Base-by-base conservation (phyloP, 768 basidiomycete genomes). In the Suillus clintonianus region DNA sequence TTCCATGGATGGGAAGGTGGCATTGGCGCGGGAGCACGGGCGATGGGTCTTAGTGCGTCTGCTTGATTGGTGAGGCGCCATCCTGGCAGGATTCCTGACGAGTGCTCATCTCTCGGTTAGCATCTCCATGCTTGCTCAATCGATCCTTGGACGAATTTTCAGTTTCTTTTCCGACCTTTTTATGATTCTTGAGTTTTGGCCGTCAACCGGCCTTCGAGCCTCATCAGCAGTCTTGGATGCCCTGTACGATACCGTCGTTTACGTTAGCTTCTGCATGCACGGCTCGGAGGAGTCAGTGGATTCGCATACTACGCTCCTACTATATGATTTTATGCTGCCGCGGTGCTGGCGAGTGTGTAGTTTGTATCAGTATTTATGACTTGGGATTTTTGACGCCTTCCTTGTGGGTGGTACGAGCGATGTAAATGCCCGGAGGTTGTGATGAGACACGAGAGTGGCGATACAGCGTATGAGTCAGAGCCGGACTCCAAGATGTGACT, bases 1-100 rank as follows among this genome's bases (percentile, higher is more conserved):
- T 95, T 95, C 75, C 74, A 85, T 13, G 91, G 88, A 24, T 95
- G 92, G 92, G 89, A 90, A 66, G 92, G 92, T 9, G 84, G 83
- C 15, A 77, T 79, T 22, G 92, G 93, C 37, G 89, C 91, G 51
- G 92, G 92, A n/a, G 93, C 93, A 41, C 83, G 92, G 22, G 89
- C 91, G 37, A 80, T 95, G 77, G 92, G 92, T 8, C 80, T 93
- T 62, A 76, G 75, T 37, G 75, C 71, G 2, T 76, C 75, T 14
- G 69, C 67, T 58, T 76, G 75, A 64, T 57, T 57, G 65, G 64
- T 54, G 75, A 75, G 74, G 71, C 43, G 50, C 62, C 30, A 42
- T 55, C 62, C 56, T 47, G 62, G 27, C 34, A 34, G 59, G 30
- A n/a, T 59, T 36, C 39, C 27, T 60, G 63, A 60, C 54, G 47